Conservation (phyloP, 768 basidiomycete genomes). For the Calocybe indica region DNA sequence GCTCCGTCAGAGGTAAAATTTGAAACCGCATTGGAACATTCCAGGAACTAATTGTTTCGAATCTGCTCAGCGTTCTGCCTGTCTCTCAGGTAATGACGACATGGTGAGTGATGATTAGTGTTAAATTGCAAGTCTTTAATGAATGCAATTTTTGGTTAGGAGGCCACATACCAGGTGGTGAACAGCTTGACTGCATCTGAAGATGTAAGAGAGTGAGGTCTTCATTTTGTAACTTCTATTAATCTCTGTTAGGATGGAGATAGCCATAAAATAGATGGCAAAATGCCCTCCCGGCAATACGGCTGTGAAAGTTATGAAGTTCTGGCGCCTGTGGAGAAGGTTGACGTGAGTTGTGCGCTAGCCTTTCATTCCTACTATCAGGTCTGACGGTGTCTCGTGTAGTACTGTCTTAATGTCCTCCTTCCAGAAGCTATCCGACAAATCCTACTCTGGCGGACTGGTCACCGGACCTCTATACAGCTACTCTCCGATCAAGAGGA, state of each 20-base stretch:
- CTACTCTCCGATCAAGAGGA: slow-evolving; percentile 54
- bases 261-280: not conserved
- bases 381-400: not conserved
- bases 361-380: not conserved
- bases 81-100: no score
- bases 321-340: slow-evolving; percentile 40
- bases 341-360: slow-evolving; percentile 34
- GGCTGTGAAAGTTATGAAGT: slow-evolving; percentile 39
- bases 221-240: not conserved
- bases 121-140: no score
- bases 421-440: slow-evolving; percentile 69
- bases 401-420: slow-evolving; percentile 73
- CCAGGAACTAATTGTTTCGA: no score
- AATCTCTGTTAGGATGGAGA: not conserved
- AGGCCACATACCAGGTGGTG: no score
- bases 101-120: no score
- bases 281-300: slow-evolving; percentile 15
- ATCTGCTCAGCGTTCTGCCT: no score
- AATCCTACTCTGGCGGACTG: slow-evolving; percentile 67
- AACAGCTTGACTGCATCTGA: not conserved
- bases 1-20: no score
- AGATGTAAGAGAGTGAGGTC: not conserved
- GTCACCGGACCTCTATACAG: slow-evolving; percentile 42
- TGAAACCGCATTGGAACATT: no score
- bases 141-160: no score